phyloP scores from a whole-genome alignment of 345 rosid genomes.

The Pelargonium nanum region DNA sequence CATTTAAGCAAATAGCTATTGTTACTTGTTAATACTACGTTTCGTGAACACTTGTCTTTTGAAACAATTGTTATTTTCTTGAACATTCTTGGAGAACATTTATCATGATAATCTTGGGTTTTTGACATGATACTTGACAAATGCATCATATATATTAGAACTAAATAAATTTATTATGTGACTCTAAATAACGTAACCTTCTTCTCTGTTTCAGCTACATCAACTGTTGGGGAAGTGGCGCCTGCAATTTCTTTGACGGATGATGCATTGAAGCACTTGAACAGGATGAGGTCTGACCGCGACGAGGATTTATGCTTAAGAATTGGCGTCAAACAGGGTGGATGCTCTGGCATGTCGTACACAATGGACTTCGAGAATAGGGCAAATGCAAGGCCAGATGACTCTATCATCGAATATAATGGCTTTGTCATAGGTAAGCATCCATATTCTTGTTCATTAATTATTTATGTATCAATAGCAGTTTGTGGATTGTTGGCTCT shows the following conservation, averaged over 20 bases:
- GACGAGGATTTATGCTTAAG: constrained; percentile 74
- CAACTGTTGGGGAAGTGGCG: constrained; percentile 43
- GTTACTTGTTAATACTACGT: no score
- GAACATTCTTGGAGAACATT: no score
- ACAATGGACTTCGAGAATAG: constrained; percentile 81
- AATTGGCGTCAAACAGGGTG: constrained; percentile 89
- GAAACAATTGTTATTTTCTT: no score
- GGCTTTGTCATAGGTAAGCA: constrained; percentile 73
- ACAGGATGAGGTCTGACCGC: constrained; percentile 64
- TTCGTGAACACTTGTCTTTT: no score
- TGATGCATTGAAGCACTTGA: constrained; percentile 66
- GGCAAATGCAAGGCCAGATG: constrained; percentile 60
- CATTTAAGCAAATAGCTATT: no score
- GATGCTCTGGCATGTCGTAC: constrained; percentile 97
- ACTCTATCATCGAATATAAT: constrained; percentile 58
- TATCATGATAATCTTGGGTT: no score
- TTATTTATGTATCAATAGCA: no score
- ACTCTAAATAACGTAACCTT: not conserved
- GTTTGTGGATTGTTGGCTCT: no score
- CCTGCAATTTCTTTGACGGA: constrained; percentile 79
- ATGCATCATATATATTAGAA: not conserved
- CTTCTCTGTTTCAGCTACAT: constrained; percentile 19
- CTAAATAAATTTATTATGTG: no score
- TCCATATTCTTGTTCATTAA: not conserved
- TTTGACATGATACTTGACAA: no score